Evolutionary conservation across 1,284 basidiomycete species (phyloP).

Genomic region (Melampsora americana): DNA sequence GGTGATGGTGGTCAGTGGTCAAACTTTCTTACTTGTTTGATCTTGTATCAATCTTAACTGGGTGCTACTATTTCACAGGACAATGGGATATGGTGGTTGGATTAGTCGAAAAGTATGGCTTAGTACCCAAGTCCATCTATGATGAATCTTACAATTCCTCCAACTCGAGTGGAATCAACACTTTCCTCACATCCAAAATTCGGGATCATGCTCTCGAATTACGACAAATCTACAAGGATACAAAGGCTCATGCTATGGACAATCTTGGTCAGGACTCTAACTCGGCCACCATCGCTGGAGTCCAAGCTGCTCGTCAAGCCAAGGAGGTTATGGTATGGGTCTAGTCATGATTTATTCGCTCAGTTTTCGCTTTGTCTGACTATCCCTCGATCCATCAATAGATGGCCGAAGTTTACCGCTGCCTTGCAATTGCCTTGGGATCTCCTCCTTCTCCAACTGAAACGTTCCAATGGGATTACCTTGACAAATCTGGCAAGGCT

Average conservation of each 20-base stretch:
- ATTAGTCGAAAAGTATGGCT: conserved; percentile 75
- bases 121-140: conserved; percentile 69
- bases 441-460: conserved; percentile 71
- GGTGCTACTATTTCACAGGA: conserved; percentile 15
- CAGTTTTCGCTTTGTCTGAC: conserved; percentile 70
- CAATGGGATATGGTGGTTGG: conserved; percentile 81
- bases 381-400: neutral
- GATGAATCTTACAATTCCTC: conserved; percentile 83
- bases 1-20: conserved; percentile 76
- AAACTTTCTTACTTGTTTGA: neutral
- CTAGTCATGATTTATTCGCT: conserved; percentile 51
- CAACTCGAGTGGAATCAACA: conserved; percentile 69
- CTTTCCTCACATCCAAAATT: conserved; percentile 79
- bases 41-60: conserved; percentile 10
- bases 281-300: neutral
- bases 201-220: conserved; percentile 83
- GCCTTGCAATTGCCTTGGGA: conserved; percentile 80
- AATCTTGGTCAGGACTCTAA: conserved; percentile 20
- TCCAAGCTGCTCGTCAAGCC: conserved; percentile 16
- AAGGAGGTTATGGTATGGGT: conserved; percentile 47
- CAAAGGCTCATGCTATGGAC: conserved; percentile 50
- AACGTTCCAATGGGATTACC: conserved; percentile 74
- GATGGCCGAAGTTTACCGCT: conserved; percentile 64
- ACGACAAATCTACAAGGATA: conserved; percentile 61
- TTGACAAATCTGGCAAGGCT: conserved; percentile 74